A percentile compares a stretch with the other conserved stretches of the same genome.
Evolutionary conservation across 805 yeast species (phyloP).

Genomic region (Kodamaea laetipori): DNA sequence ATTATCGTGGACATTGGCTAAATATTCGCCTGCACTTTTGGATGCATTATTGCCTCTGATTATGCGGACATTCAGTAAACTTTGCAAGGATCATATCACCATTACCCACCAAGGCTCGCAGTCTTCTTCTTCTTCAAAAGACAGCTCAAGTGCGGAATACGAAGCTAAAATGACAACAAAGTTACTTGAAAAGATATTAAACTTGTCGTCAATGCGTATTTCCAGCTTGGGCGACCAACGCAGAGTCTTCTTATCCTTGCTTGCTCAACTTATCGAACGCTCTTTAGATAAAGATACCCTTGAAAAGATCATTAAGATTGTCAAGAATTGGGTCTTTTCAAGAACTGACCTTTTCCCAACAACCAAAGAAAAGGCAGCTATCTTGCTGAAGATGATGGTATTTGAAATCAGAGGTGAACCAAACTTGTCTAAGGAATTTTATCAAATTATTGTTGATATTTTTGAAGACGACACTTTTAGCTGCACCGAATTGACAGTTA

Average conservation of each 20-base stretch:
- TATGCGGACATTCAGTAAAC: constrained; percentile 84
- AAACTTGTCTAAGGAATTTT: constrained; percentile 72
- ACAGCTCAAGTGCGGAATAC: constrained; percentile 45
- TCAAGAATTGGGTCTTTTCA: constrained; percentile 87
- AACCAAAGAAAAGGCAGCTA: constrained; percentile 92
- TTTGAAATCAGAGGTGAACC: constrained; percentile 88
- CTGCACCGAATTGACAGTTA: constrained; percentile 84
- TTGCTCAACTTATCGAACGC: constrained; percentile 89
- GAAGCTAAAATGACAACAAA: constrained; percentile 82
- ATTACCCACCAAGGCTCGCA: constrained; percentile 54
- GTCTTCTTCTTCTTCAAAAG: constrained; percentile 24
- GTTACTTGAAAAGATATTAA: constrained; percentile 72
- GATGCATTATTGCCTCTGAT: constrained; percentile 75
- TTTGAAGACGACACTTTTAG: constrained; percentile 78
- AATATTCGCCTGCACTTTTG: constrained; percentile 68
- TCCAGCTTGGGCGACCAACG: constrained; percentile 91
- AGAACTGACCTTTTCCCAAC: constrained; percentile 87
- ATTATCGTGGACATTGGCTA: constrained; percentile 76
- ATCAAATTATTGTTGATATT: constrained; percentile 82
- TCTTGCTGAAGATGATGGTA: constrained; percentile 88
- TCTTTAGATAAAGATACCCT: constrained; percentile 77
- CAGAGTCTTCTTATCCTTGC: constrained; percentile 77
- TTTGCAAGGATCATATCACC: constrained; percentile 83
- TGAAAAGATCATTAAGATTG: constrained; percentile 72
- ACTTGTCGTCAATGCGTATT: constrained; percentile 77